Percentiles rank a stretch among this genome's conserved stretches.
phyloP scores from a whole-genome alignment of 2,329 filamentous ascomycete genomes.

The Calonectria naviculata region DNA sequence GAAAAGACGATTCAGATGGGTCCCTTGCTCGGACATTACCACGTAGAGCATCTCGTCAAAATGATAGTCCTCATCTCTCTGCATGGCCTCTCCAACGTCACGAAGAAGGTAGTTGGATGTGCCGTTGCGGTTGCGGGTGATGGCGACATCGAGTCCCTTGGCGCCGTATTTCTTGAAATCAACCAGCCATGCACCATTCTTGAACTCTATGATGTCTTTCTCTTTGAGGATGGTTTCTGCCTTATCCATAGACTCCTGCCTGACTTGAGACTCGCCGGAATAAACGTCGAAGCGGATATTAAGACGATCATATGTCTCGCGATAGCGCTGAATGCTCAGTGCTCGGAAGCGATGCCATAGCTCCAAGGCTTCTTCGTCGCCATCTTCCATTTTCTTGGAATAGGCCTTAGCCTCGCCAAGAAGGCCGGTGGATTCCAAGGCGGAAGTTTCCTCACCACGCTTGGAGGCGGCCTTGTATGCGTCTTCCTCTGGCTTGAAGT shows the following conservation, averaged over 20 bases:
- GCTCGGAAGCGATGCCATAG: slow-evolving; percentile 70
- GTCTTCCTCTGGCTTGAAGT: slow-evolving; percentile 71
- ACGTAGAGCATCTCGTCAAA: slow-evolving; percentile 55
- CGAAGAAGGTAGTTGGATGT: slow-evolving; percentile 76
- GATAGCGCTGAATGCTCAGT: slow-evolving; percentile 68
- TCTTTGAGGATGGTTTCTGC: slow-evolving; percentile 69
- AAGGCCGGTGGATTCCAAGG: slow-evolving; percentile 55
- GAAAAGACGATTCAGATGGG: slow-evolving; percentile 44
- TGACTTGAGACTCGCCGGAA: slow-evolving; percentile 73
- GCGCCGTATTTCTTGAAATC: slow-evolving; percentile 75
- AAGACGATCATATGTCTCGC: slow-evolving; percentile 67
- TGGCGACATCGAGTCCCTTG: slow-evolving; percentile 74
- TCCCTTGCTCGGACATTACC: slow-evolving; percentile 48
- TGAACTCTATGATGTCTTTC: slow-evolving; percentile 69
- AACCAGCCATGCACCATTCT: slow-evolving; percentile 74
- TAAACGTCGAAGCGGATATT: slow-evolving; percentile 74
- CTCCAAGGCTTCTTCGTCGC: slow-evolving; percentile 64
- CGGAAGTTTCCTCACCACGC: slow-evolving; percentile 54
- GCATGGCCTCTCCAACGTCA: slow-evolving; percentile 74
- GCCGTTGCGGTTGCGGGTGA: slow-evolving; percentile 72
- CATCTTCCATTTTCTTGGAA: slow-evolving; percentile 71
- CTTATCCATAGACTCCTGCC: slow-evolving; percentile 62
- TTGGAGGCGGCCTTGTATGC: slow-evolving; percentile 63
- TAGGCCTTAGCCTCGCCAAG: slow-evolving; percentile 68
- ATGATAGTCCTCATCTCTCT: slow-evolving; percentile 53